phyloP scores from a whole-genome alignment of 2,329 filamentous ascomycete genomes.

The Hortaea werneckii region DNA sequence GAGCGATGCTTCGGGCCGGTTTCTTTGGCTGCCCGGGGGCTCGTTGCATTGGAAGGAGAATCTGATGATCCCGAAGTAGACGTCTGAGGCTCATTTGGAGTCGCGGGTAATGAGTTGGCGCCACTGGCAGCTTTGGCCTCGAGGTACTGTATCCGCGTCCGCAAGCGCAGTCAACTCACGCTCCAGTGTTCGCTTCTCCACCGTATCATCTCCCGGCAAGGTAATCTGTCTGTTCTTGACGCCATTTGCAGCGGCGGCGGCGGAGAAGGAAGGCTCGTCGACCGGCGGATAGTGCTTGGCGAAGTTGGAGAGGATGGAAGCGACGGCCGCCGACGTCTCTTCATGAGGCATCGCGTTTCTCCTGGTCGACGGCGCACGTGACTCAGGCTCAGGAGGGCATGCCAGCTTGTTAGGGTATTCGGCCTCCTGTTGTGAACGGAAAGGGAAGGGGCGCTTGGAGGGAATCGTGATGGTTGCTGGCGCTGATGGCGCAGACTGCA shows the following conservation, averaged over 20 bases:
- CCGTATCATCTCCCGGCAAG: constrained; percentile 66
- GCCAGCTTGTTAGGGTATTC: background rate
- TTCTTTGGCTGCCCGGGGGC: constrained; percentile 18
- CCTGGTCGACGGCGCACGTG: background rate
- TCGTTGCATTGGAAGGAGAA: constrained; percentile 32
- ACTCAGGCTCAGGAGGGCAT: background rate
- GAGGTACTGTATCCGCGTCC: constrained; percentile 67
- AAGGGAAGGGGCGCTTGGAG: background rate
- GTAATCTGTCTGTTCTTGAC: constrained; percentile 44
- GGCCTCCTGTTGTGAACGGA: background rate
- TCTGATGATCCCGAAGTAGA: constrained; percentile 47
- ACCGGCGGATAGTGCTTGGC: constrained; percentile 37
- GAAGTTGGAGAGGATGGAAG: constrained; percentile 37
- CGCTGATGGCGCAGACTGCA: background rate
- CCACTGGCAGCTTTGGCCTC: constrained; percentile 60
- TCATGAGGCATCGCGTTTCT: constrained; percentile 6
- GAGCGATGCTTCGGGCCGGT: constrained; percentile 23
- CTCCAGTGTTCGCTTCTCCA: constrained; percentile 71
- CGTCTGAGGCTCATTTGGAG: constrained; percentile 57
- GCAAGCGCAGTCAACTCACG: constrained; percentile 68
- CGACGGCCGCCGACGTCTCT: constrained; percentile 25
- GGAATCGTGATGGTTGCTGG: background rate
- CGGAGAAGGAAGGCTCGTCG: constrained; percentile 34
- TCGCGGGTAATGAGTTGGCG: constrained; percentile 54
- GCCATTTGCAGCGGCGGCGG: constrained; percentile 41